phyloP scores from a whole-genome alignment of 2,329 filamentous ascomycete species.

The Dothideomycetes sp. region DNA sequence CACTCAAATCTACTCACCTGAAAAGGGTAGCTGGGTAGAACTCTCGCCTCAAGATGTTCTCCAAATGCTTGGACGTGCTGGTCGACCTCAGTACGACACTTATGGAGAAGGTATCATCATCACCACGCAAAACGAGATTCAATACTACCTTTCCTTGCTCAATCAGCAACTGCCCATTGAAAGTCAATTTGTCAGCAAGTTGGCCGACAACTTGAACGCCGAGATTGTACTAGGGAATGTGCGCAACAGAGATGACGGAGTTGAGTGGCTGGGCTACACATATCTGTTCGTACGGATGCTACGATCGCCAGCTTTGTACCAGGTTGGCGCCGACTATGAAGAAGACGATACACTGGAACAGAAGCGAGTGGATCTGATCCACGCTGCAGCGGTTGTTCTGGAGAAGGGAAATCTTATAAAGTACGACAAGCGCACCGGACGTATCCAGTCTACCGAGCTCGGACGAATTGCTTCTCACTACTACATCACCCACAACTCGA shows the following conservation, averaged over 20 bases:
- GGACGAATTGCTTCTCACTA: conserved; percentile 95
- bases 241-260: conserved; percentile 81
- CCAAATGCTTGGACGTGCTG: conserved; percentile 96
- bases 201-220: conserved; percentile 93
- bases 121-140: conserved; percentile 86
- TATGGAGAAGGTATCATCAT: conserved; percentile 99
- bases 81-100: conserved; percentile 90
- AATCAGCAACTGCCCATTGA: conserved; percentile 98
- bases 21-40: conserved; percentile 98
- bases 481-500: conserved; percentile 92
- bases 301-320: conserved; percentile 85
- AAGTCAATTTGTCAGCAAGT: conserved; percentile 83
- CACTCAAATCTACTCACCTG: conserved; percentile 93
- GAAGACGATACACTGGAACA: conserved; percentile 86
- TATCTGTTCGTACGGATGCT: conserved; percentile 98
- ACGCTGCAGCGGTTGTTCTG: conserved; percentile 79
- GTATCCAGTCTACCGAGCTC: conserved; percentile 81
- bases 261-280: conserved; percentile 98
- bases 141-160: conserved; percentile 91
- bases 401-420: conserved; percentile 84
- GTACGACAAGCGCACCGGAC: conserved; percentile 89
- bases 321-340: conserved; percentile 91
- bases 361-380: conserved; percentile 92
- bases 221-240: conserved; percentile 93
- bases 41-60: conserved; percentile 93